Conservation (phyloP, 2,329 filamentous ascomycete genomes). For the Pseudonectria buxi region DNA sequence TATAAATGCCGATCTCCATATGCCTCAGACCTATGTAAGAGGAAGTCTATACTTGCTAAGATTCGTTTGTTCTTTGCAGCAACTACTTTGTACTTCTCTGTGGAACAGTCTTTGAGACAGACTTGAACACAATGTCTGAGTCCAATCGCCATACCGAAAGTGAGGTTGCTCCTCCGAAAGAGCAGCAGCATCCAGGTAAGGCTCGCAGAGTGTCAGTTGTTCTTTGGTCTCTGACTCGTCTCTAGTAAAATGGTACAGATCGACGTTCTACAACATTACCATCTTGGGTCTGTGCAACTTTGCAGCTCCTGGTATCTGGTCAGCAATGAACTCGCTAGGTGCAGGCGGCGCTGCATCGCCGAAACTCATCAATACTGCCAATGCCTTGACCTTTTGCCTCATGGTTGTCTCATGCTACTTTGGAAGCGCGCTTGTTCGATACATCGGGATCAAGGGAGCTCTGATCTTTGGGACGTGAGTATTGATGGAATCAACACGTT, state of each 20-base stretch:
- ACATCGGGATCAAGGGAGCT: conserved; percentile 64
- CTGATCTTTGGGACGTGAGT: conserved; percentile 62
- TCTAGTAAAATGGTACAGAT: conserved; percentile 60
- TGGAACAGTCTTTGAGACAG: too few species aligned
- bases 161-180: conserved; percentile 21
- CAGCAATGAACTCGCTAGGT: conserved; percentile 66
- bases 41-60: conserved; percentile 2
- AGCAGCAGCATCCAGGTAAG: conserved; percentile 25
- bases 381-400: conserved; percentile 63
- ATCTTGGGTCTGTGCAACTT: conserved; percentile 67
- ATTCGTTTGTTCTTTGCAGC: too few species aligned
- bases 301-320: conserved; percentile 65
- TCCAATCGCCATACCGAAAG: conserved; percentile 15
- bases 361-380: conserved; percentile 62
- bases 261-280: conserved; percentile 65
- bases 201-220: too few species aligned
- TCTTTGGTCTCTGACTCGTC: conserved; percentile 1
- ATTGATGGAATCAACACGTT: too few species aligned
- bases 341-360: conserved; percentile 61
- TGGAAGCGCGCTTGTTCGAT: conserved; percentile 55
- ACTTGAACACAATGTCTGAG: conserved; percentile 8
- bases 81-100: too few species aligned
- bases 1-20: conserved; percentile 13
- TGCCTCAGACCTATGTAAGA: neutral
- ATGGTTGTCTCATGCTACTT: conserved; percentile 68